Evolutionary conservation across 345 rosid species (phyloP).

Genomic region (Erysimum cheiranthoides): DNA sequence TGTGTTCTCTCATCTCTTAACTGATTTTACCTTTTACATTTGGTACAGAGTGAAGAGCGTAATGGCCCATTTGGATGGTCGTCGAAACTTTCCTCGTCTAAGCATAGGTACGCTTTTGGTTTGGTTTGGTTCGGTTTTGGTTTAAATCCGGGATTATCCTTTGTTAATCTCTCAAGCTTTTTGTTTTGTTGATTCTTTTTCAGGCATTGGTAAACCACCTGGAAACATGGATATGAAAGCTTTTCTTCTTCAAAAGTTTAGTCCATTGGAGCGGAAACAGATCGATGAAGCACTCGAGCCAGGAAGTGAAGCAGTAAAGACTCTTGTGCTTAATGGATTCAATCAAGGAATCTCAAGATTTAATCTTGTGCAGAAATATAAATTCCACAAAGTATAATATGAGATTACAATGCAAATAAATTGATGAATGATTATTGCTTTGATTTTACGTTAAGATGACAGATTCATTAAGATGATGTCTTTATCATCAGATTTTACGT

Average conservation of each 20-base stretch:
- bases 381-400: slow-evolving; percentile 61
- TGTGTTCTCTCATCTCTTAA: slow-evolving; percentile 5
- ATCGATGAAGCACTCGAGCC: slow-evolving; percentile 68
- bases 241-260: slow-evolving; percentile 85
- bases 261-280: slow-evolving; percentile 70
- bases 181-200: slow-evolving; percentile 14
- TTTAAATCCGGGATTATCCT: neutral
- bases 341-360: slow-evolving; percentile 62
- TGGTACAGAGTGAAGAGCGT: slow-evolving; percentile 79
- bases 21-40: neutral
- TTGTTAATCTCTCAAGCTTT: neutral
- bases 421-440: neutral
- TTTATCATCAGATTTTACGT: neutral
- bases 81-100: slow-evolving; percentile 76
- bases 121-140: neutral
- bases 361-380: slow-evolving; percentile 79
- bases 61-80: slow-evolving; percentile 73
- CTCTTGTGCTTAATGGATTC: slow-evolving; percentile 66
- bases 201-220: slow-evolving; percentile 93
- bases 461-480: neutral
- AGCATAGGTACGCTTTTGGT: slow-evolving; percentile 61
- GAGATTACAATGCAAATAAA: neutral
- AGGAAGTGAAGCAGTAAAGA: slow-evolving; percentile 74
- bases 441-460: neutral
- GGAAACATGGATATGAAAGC: slow-evolving; percentile 95